These are phyloP conservation scores for Xylariaceae sp. DNA, from an alignment of 2,329 filamentous ascomycete species.

Conservation along the genomic window DNA sequence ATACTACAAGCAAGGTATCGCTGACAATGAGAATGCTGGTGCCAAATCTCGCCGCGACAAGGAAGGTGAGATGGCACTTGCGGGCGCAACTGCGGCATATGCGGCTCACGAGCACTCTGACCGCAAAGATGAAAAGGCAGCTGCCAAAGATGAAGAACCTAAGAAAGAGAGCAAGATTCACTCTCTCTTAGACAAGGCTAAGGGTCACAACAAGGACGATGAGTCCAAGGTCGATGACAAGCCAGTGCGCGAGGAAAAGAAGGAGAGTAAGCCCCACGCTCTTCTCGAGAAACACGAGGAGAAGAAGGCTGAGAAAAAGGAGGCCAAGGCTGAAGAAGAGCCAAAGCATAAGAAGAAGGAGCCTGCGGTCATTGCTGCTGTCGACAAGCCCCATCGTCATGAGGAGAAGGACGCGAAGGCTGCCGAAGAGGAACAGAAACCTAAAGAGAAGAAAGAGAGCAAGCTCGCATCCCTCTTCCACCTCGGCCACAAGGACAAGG, in stretches of 20 bases:
- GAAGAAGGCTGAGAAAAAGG: neutral
- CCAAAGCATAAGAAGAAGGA: neutral
- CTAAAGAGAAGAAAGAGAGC: conserved; percentile 1
- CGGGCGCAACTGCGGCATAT: neutral
- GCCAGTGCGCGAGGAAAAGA: too few species aligned
- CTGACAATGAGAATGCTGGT: neutral
- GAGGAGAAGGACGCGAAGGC: neutral
- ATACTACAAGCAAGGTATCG: neutral
- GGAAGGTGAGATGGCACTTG: neutral
- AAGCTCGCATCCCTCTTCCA: conserved; percentile 1
- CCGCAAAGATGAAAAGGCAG: neutral
- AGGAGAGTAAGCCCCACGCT: neutral
- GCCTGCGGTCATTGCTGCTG: neutral
- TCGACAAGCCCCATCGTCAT: neutral
- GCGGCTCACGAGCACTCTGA: conserved; percentile 3
- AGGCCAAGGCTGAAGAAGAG: neutral
- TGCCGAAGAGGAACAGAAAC: neutral
- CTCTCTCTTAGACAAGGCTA: too few species aligned
- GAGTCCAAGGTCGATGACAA: too few species aligned
- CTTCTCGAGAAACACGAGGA: neutral
- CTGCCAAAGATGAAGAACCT: too few species aligned
- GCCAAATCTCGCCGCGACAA: conserved; percentile 7
- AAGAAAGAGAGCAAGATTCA: too few species aligned
- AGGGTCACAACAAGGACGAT: too few species aligned
- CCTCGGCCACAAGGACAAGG: neutral